Evolutionary conservation across 495 filamentous ascomycete species (phyloP).

Genomic region (Acidiella bohemica): DNA sequence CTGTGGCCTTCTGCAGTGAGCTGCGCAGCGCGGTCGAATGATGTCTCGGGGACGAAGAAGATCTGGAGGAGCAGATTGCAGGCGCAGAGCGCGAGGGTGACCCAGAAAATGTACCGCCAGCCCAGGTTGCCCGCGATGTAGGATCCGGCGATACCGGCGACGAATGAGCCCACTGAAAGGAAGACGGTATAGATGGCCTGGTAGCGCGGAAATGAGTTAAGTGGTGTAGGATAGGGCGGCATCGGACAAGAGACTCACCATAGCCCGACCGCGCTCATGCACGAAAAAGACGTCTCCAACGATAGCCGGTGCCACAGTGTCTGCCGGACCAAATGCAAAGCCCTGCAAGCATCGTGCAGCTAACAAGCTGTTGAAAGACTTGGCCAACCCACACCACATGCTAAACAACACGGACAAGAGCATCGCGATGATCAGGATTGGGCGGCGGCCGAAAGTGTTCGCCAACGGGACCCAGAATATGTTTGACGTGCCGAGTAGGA

Average conservation of each 20-base stretch:
- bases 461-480: slow-evolving; percentile 24
- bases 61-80: slow-evolving; percentile 14
- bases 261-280: slow-evolving; percentile 23
- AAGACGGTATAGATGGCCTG: slow-evolving; percentile 24
- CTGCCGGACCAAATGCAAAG: slow-evolving; percentile 18
- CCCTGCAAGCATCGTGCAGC: slow-evolving; percentile 21
- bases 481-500: slow-evolving; percentile 22
- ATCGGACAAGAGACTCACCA: slow-evolving; percentile 13
- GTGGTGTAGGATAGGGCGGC: not conserved
- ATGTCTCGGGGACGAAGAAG: slow-evolving; percentile 21
- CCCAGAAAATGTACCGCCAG: slow-evolving; percentile 22
- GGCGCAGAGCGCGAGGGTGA: slow-evolving; percentile 23
- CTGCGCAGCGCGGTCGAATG: slow-evolving; percentile 15
- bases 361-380: slow-evolving; percentile 20
- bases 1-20: slow-evolving; percentile 2
- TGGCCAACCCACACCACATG: slow-evolving; percentile 23
- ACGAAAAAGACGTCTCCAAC: slow-evolving; percentile 26
- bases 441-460: slow-evolving; percentile 22
- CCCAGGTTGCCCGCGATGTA: slow-evolving; percentile 21
- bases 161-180: slow-evolving; percentile 17
- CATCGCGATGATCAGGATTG: slow-evolving; percentile 18
- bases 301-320: slow-evolving; percentile 23
- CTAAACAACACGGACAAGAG: slow-evolving; percentile 15
- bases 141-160: slow-evolving; percentile 17
- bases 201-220: not conserved